Evolutionary conservation across 805 yeast genomes (phyloP).

Genomic region (Cyberlindnera japonica): DNA sequence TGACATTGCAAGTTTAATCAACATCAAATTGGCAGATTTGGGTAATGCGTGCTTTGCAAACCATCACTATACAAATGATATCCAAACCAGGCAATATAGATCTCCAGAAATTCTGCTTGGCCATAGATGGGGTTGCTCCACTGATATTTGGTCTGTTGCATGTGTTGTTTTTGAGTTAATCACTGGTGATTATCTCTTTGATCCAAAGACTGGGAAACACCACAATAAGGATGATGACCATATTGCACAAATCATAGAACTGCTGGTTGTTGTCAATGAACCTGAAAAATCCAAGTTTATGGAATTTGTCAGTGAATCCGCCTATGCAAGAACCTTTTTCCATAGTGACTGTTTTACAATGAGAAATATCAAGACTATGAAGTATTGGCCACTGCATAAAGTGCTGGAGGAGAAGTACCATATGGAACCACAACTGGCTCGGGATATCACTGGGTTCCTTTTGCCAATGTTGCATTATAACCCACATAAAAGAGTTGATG

Average conservation of each 20-base stretch:
- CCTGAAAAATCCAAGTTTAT: conserved; percentile 37
- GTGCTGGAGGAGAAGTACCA: conserved; percentile 76
- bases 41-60: conserved; percentile 68
- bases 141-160: conserved; percentile 96
- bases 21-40: conserved; percentile 59
- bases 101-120: conserved; percentile 62
- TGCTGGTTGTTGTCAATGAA: conserved; percentile 20
- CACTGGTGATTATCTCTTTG: conserved; percentile 93
- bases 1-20: conserved; percentile 14
- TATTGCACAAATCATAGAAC: conserved; percentile 80
- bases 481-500: conserved; percentile 49
- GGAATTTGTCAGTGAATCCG: conserved; percentile 35
- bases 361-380: conserved; percentile 61
- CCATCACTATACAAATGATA: conserved; percentile 63
- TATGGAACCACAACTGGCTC: conserved; percentile 51
- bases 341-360: conserved; percentile 41
- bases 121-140: conserved; percentile 63
- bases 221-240: conserved; percentile 94
- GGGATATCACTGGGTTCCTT: conserved; percentile 44
- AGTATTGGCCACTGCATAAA: conserved; percentile 71
- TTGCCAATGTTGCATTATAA: conserved; percentile 46
- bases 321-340: conserved; percentile 44
- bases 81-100: conserved; percentile 65
- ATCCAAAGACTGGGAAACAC: conserved; percentile 70
- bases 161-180: conserved; percentile 86